phyloP scores from a whole-genome alignment of 495 filamentous ascomycete genomes.

The Jackrogersella minutella region DNA sequence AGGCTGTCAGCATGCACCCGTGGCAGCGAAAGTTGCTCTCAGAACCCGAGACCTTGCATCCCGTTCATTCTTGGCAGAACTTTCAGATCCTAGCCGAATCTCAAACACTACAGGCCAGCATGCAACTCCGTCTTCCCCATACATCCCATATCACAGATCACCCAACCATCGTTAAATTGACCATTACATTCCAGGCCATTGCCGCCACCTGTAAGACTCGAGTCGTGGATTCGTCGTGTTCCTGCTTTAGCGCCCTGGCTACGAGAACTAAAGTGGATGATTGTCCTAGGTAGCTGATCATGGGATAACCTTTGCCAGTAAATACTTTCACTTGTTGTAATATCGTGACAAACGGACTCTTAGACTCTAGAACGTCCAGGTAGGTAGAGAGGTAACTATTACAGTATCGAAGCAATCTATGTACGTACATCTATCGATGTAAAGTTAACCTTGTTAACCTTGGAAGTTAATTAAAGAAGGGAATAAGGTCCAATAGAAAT shows the following conservation, averaged over 20 bases:
- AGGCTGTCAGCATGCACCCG: constrained; percentile 5
- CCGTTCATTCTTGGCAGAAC: constrained; percentile 32
- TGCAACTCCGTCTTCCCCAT: constrained; percentile 39
- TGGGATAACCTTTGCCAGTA: constrained; percentile 3
- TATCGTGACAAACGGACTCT: neutral
- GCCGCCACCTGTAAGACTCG: constrained; percentile 24
- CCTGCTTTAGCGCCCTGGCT: constrained; percentile 38
- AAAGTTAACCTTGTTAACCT: too few species aligned
- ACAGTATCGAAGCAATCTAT: too few species aligned
- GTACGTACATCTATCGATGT: too few species aligned
- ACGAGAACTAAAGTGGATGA: constrained; percentile 9
- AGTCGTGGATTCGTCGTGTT: constrained; percentile 30
- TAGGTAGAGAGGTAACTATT: too few species aligned
- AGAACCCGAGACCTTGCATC: constrained; percentile 23
- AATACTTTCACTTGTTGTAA: neutral
- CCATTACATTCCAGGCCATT: constrained; percentile 37
- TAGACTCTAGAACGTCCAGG: neutral
- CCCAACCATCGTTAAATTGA: constrained; percentile 33
- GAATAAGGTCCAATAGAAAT: constrained; percentile 4
- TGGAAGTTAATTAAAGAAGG: constrained; percentile 5
- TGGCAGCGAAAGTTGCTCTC: neutral
- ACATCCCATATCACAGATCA: constrained; percentile 27
- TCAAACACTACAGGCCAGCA: constrained; percentile 36
- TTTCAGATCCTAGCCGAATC: constrained; percentile 34
- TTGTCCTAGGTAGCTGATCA: neutral